A percentile compares a stretch with the other conserved stretches of the same genome.
phyloP scores from a whole-genome alignment of 2,329 filamentous ascomycete species.

The Colletotrichum scovillei region DNA sequence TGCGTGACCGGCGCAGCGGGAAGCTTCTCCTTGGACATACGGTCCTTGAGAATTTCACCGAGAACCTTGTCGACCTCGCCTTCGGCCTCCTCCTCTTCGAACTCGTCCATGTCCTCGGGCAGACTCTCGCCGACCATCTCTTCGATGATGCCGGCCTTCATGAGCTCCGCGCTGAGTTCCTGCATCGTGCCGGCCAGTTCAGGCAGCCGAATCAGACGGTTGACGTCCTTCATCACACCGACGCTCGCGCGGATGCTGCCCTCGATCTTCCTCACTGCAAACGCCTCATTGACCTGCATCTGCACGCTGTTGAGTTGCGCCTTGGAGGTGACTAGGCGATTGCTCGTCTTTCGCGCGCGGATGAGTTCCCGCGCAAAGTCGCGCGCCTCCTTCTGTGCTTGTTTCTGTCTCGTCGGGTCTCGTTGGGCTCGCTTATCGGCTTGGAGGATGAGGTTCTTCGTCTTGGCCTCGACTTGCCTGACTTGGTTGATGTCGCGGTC shows the following conservation, averaged over 20 bases:
- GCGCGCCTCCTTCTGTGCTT: conserved; percentile 85
- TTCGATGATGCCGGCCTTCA: conserved; percentile 96
- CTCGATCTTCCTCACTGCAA: conserved; percentile 95
- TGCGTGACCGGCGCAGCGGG: conserved; percentile 65
- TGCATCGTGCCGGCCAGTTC: conserved; percentile 91
- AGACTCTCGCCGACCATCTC: conserved; percentile 94
- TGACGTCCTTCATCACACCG: conserved; percentile 97
- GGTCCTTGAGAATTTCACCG: conserved; percentile 88
- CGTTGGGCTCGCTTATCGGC: conserved; percentile 84
- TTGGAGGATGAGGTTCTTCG: conserved; percentile 84
- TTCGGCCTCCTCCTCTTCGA: conserved; percentile 79
- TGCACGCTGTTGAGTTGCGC: conserved; percentile 92
- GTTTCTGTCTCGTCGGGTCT: conserved; percentile 81
- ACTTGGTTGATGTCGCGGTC: conserved; percentile 90
- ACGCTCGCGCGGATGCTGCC: conserved; percentile 88
- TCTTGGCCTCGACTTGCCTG: conserved; percentile 84
- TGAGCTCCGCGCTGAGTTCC: conserved; percentile 85
- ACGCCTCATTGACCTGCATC: conserved; percentile 98
- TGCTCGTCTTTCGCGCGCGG: conserved; percentile 79
- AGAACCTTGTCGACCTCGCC: conserved; percentile 92
- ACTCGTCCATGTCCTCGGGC: conserved; percentile 77
- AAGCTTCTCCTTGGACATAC: conserved; percentile 71
- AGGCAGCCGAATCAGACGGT: conserved; percentile 83
- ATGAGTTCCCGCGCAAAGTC: conserved; percentile 91
- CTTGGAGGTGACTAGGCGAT: conserved; percentile 84